Base-by-base conservation (phyloP, 1,139 yeast genomes). In the Taphrina confusa region DNA sequence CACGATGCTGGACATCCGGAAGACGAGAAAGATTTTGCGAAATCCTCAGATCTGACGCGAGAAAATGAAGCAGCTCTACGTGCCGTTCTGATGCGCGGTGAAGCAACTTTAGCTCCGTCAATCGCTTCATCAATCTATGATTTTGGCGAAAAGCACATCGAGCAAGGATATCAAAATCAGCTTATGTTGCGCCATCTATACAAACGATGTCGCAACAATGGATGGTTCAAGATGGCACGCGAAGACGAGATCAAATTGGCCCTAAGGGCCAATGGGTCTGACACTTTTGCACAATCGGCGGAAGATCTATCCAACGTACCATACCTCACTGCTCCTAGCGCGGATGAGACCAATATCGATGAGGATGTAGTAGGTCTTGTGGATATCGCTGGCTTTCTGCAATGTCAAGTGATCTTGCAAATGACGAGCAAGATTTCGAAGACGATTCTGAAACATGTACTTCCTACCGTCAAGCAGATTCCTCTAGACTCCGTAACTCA, bases 401-500 rank as follows among this genome's bases (percentile, higher is more conserved):
- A 60, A 57, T 45, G 65, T 52, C 44, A 61, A 28, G 63, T 62
- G 39, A 62, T 63, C 31, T 45, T 62, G 25, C 61, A 63, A 14
- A 44, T 63, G 30, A 54, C 63, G 9, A 62, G 57, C 50, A 61
- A 63, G 3, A 55, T 60, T 36, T 46, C 63, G 25, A 62, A 62
- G 20, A 62, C 56, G 9, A 16, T 63, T 8, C 57, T 63, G 14
- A 50, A 62, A 31, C 52, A 57, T 22, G 45, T 63, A 11, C 60
- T 62, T 16, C 57, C 40, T 2, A 57, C 50, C 30, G 60, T 62
- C 34, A 47, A 36, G 22, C 59, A 63, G 31, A 56, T 63, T 23
- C 63, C 65, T 18, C 46, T 63, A n/a, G 63, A 63, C 11, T 61
- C 62, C 22, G 59, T 57, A 44, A 57, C 65, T 12, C 64, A 63